Percentiles rank a stretch among this genome's conserved stretches.
Evolutionary conservation across 371 early-diverging fungal species (phyloP).

Genomic region (Mortierella sp.): DNA sequence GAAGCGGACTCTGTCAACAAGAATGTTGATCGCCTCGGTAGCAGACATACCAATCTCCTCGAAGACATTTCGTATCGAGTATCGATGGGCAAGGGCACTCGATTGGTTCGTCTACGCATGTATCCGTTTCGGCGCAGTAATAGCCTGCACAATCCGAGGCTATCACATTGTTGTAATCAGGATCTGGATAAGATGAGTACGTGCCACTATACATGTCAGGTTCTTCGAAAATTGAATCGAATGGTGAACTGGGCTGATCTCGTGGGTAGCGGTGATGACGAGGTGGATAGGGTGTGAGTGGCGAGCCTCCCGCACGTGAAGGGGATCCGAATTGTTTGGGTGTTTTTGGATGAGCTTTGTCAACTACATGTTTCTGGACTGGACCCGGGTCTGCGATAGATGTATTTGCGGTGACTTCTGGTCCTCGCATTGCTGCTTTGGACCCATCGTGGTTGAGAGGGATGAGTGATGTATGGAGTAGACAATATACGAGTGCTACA

Average conservation of each 20-base stretch:
- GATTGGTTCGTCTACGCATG: constrained; percentile 29
- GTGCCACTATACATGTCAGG: neutral
- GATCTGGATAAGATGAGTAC: neutral
- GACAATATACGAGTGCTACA: neutral
- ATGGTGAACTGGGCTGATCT: neutral
- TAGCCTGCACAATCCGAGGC: constrained; percentile 22
- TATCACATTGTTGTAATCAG: neutral
- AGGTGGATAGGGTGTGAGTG: neutral
- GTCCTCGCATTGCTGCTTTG: neutral
- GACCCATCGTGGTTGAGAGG: neutral
- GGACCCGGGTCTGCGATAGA: neutral
- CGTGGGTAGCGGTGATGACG: neutral
- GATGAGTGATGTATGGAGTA: neutral
- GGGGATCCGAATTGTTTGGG: constrained; percentile 3
- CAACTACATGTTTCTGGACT: neutral
- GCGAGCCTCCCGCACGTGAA: neutral
- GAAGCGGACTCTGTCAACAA: neutral
- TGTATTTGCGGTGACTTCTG: neutral
- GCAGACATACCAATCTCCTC: constrained; percentile 41
- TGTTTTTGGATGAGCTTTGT: neutral
- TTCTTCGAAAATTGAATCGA: constrained; percentile 6
- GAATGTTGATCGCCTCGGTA: constrained; percentile 7
- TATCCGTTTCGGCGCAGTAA: constrained; percentile 22
- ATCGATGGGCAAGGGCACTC: constrained; percentile 31
- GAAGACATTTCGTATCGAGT: constrained; percentile 22